Conservation (phyloP, 2,329 filamentous ascomycete species). For the Mycosphaerella sp. region DNA sequence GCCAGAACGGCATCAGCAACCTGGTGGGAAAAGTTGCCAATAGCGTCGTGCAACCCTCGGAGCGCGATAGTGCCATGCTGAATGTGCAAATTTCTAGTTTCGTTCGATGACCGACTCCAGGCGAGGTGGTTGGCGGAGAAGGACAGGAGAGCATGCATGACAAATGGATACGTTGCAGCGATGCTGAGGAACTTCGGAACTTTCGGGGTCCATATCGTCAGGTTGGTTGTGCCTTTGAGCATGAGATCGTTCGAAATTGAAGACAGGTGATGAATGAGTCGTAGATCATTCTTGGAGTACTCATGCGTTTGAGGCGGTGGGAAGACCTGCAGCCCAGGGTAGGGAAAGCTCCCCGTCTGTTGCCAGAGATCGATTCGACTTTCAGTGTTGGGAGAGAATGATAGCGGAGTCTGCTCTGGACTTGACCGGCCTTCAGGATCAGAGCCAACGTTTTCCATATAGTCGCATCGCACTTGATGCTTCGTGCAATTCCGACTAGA, state of each 20-base stretch:
- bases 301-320: slow-evolving; percentile 66
- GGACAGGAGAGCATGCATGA: slow-evolving; percentile 88
- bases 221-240: slow-evolving; percentile 66
- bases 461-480: slow-evolving; percentile 96
- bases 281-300: slow-evolving; percentile 71
- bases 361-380: slow-evolving; percentile 76
- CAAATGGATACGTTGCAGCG: slow-evolving; percentile 73
- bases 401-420: slow-evolving; percentile 56
- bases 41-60: slow-evolving; percentile 81
- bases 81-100: slow-evolving; percentile 82
- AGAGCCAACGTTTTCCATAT: slow-evolving; percentile 76
- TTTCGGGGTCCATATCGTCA: slow-evolving; percentile 88
- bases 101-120: slow-evolving; percentile 76
- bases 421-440: slow-evolving; percentile 52
- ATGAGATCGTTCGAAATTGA: slow-evolving; percentile 75
- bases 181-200: slow-evolving; percentile 87
- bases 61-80: slow-evolving; percentile 81
- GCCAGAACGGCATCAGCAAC: slow-evolving; percentile 90
- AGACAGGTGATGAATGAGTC: slow-evolving; percentile 85
- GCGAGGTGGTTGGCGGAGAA: slow-evolving; percentile 94
- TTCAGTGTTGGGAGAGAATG: slow-evolving; percentile 84
- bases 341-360: slow-evolving; percentile 75
- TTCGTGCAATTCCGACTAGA: slow-evolving; percentile 93
- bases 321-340: slow-evolving; percentile 71
- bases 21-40: slow-evolving; percentile 73